Evolutionary conservation across 2,329 filamentous ascomycete species (phyloP).

Genomic region (Westerdykella ornata): DNA sequence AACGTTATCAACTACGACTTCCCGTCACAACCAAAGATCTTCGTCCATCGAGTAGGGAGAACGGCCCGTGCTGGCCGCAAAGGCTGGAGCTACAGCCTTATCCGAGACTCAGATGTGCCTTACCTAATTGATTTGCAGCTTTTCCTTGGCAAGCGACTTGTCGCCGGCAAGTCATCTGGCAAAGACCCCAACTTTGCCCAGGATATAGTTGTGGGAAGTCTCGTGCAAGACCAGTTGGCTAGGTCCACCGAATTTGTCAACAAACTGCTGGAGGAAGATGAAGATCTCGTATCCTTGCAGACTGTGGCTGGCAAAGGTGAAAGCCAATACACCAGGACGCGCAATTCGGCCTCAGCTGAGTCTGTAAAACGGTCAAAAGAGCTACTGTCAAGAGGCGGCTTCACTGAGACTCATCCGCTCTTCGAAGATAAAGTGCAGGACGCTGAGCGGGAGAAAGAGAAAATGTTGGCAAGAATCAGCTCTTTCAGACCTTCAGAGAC

Average conservation of each 20-base stretch:
- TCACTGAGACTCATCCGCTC: slow-evolving; percentile 70
- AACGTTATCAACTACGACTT: slow-evolving; percentile 99
- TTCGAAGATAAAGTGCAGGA: slow-evolving; percentile 59
- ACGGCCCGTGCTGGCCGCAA: slow-evolving; percentile 88
- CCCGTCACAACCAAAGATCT: slow-evolving; percentile 91
- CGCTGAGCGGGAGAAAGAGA: slow-evolving; percentile 61
- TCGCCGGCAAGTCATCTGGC: slow-evolving; percentile 61
- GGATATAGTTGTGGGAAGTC: slow-evolving; percentile 73
- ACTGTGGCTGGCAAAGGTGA: slow-evolving; percentile 80
- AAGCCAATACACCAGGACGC: slow-evolving; percentile 82
- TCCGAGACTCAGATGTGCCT: slow-evolving; percentile 79
- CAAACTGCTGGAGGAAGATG: slow-evolving; percentile 67
- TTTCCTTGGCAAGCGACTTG: slow-evolving; percentile 78
- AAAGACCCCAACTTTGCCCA: slow-evolving; percentile 64
- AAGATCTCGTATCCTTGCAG: slow-evolving; percentile 65
- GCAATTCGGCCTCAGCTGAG: slow-evolving; percentile 82
- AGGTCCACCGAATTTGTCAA: slow-evolving; percentile 73
- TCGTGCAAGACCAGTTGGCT: slow-evolving; percentile 68
- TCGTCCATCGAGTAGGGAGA: slow-evolving; percentile 90
- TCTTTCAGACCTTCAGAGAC: slow-evolving; percentile 87
- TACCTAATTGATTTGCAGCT: slow-evolving; percentile 92
- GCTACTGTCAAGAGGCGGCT: slow-evolving; percentile 61
- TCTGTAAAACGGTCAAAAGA: slow-evolving; percentile 84
- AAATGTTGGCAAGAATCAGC: slow-evolving; percentile 83
- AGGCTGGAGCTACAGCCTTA: slow-evolving; percentile 91